A percentile compares a stretch with the other conserved stretches of the same genome.
These are phyloP conservation scores for Trichophyton rubrum DNA, from an alignment of 2,329 filamentous ascomycete species.

Conservation along the genomic window DNA sequence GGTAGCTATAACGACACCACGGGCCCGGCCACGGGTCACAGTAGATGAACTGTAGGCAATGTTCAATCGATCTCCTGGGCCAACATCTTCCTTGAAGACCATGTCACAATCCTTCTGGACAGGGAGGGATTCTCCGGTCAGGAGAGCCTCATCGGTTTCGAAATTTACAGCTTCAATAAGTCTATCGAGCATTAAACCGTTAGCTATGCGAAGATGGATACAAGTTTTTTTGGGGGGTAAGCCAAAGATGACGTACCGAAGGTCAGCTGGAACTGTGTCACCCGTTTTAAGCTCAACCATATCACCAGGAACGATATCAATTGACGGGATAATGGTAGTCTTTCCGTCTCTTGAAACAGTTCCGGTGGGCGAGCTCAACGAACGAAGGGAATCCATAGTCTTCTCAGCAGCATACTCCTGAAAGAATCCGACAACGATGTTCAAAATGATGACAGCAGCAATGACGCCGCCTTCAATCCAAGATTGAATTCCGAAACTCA, in stretches of 20 bases:
- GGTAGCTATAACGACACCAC: conserved; percentile 48
- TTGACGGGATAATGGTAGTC: conserved; percentile 39
- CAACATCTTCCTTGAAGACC: conserved; percentile 41
- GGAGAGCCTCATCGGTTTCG: conserved; percentile 48
- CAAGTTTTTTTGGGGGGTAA: not conserved
- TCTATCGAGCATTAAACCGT: conserved; percentile 5
- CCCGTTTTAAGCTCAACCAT: conserved; percentile 41
- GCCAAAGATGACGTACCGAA: conserved; percentile 16
- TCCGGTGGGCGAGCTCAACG: conserved; percentile 40
- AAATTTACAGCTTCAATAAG: conserved; percentile 48
- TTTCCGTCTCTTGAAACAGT: conserved; percentile 40
- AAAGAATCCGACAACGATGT: conserved; percentile 46
- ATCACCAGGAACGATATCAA: conserved; percentile 47
- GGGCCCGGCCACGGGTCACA: conserved; percentile 49
- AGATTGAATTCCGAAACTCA: conserved; percentile 46
- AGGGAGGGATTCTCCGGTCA: conserved; percentile 51
- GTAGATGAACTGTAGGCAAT: conserved; percentile 50
- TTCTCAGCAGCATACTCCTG: conserved; percentile 44
- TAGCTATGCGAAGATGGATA: not conserved
- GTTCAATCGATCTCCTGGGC: conserved; percentile 49
- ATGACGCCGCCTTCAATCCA: conserved; percentile 51
- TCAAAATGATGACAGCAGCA: conserved; percentile 45
- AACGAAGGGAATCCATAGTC: conserved; percentile 43
- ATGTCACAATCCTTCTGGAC: conserved; percentile 41
- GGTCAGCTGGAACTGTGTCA: conserved; percentile 39